Percentiles rank a stretch among this genome's conserved stretches.
Conservation (phyloP, 2,329 filamentous ascomycete species). For the Pyricularia pennisetigena region DNA sequence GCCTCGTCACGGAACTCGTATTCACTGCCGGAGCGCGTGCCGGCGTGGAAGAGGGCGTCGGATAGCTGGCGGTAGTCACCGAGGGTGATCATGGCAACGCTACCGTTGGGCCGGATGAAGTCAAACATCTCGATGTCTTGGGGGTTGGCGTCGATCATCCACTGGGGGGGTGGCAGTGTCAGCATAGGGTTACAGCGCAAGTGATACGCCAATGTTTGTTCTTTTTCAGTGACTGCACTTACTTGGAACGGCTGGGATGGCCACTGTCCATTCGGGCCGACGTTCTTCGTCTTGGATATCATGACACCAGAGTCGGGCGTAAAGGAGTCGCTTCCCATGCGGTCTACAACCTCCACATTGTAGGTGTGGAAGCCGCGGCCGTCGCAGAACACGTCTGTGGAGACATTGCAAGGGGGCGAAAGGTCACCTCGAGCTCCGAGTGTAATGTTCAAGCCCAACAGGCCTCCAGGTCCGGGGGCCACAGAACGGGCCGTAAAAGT, state of each 20-base stretch:
- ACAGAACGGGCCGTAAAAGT: conserved; percentile 37
- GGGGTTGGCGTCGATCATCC: conserved; percentile 44
- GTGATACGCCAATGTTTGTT: neutral
- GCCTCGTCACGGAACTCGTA: conserved; percentile 36
- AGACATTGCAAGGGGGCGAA: conserved; percentile 30
- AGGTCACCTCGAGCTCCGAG: conserved; percentile 29
- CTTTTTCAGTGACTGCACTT: neutral
- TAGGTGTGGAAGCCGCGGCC: conserved; percentile 40
- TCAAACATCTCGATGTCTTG: conserved; percentile 39
- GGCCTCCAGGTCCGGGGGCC: conserved; percentile 22
- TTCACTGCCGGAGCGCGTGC: conserved; percentile 38
- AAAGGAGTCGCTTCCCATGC: conserved; percentile 44
- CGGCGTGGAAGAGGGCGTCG: conserved; percentile 44
- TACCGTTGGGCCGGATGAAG: conserved; percentile 38
- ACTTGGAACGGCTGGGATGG: conserved; percentile 28
- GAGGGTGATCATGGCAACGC: conserved; percentile 32
- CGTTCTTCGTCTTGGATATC: conserved; percentile 41
- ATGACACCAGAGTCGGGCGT: conserved; percentile 40
- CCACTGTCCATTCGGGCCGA: conserved; percentile 17
- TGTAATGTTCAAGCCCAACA: conserved; percentile 37
- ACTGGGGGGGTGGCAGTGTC: conserved; percentile 17
- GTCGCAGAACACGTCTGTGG: conserved; percentile 36
- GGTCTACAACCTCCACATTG: conserved; percentile 41
- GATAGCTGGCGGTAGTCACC: conserved; percentile 44
- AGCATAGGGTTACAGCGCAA: neutral